A percentile compares a stretch with the other conserved stretches of the same genome.
Evolutionary conservation across 1,139 yeast genomes (phyloP).

Genomic region (Nakaseomyces uthaithaninus): DNA sequence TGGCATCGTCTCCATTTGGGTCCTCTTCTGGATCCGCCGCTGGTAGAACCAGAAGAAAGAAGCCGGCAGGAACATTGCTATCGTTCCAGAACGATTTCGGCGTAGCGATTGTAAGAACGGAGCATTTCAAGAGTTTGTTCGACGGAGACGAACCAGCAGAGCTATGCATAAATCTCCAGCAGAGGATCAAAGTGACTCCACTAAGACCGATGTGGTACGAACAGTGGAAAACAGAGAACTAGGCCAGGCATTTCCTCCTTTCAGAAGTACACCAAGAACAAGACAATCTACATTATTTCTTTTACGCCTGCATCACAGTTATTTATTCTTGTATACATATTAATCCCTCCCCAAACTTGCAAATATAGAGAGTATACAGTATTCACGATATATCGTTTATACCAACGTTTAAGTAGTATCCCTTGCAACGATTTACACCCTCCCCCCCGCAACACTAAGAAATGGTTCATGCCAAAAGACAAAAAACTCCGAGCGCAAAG

Average conservation of each 20-base stretch:
- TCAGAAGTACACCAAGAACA: too few relatives aligned
- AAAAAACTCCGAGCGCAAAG: too few relatives aligned
- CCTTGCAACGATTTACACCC: too few relatives aligned
- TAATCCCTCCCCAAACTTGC: neutral
- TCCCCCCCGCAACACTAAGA: too few relatives aligned
- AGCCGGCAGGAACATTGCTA: constrained; percentile 53
- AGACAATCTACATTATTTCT: neutral
- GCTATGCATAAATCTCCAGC: neutral
- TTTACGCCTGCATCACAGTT: neutral
- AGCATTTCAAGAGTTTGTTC: constrained; percentile 31
- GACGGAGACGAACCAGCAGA: constrained; percentile 1
- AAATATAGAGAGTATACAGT: neutral
- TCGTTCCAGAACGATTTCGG: constrained; percentile 55
- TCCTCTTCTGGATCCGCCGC: constrained; percentile 12
- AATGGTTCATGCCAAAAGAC: too few relatives aligned
- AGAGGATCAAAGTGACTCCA: constrained; percentile 15
- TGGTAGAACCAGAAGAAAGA: constrained; percentile 24
- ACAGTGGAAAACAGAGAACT: constrained; percentile 11
- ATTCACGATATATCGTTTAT: too few relatives aligned
- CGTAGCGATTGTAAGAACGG: constrained; percentile 44
- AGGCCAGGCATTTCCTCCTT: too few relatives aligned
- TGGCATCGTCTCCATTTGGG: constrained; percentile 35
- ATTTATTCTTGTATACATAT: too few relatives aligned
- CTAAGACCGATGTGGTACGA: constrained; percentile 23
- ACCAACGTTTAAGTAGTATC: too few relatives aligned